Evolutionary conservation across 2,329 filamentous ascomycete species (phyloP).

Genomic region (Dactylellina sp.): DNA sequence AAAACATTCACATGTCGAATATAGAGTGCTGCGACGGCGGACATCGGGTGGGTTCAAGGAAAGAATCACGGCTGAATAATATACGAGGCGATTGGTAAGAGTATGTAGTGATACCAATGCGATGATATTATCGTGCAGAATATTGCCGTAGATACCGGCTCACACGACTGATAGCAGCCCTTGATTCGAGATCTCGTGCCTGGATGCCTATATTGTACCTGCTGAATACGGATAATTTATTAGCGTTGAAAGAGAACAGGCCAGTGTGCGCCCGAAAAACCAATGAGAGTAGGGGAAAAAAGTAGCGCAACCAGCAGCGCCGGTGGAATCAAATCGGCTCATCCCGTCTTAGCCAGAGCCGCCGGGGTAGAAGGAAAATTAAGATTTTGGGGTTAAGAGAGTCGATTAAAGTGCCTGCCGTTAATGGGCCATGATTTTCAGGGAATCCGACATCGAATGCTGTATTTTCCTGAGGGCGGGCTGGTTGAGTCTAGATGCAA

Average conservation of each 20-base stretch:
- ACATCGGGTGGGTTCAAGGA: neutral
- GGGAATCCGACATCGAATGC: neutral
- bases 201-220: slow-evolving; percentile 24
- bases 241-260: no score
- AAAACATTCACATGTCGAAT: neutral
- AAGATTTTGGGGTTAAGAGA: no score
- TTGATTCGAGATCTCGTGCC: slow-evolving; percentile 15
- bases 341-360: neutral
- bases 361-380: neutral
- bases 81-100: no score
- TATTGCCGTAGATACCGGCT: neutral
- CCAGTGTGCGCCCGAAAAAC: no score
- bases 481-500: no score
- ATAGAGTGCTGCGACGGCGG: neutral
- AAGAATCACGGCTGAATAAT: neutral
- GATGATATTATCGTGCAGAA: neutral
- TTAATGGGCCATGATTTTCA: neutral
- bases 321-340: neutral
- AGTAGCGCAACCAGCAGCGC: neutral
- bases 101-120: no score
- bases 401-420: neutral
- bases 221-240: slow-evolving; percentile 3
- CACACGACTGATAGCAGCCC: neutral
- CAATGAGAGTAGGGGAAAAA: no score
- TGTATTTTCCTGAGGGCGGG: no score